phyloP scores from a whole-genome alignment of 2,329 filamentous ascomycete species.

The Dothideomycetes sp. region DNA sequence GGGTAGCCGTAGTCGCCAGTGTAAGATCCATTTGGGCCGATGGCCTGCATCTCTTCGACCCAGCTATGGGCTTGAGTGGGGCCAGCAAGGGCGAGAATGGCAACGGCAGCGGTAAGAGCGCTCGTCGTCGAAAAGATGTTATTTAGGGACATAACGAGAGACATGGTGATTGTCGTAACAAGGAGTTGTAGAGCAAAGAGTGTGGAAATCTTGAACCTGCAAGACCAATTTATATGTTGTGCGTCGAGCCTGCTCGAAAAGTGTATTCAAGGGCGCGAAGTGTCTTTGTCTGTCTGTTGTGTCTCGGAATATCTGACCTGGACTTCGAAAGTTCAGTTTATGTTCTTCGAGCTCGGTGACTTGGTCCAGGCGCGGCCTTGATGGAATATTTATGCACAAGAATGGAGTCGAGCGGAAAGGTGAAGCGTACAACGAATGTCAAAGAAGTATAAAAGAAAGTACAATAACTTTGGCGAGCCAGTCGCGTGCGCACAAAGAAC shows the following conservation, averaged over 20 bases:
- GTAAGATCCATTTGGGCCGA: constrained; percentile 65
- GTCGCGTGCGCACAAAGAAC: neutral
- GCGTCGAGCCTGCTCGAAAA: neutral
- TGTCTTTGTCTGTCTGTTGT: neutral
- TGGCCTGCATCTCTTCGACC: constrained; percentile 64
- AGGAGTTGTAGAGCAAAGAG: neutral
- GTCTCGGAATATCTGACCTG: neutral
- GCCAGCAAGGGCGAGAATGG: constrained; percentile 1
- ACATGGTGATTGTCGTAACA: neutral
- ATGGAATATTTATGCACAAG: neutral
- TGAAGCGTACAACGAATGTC: neutral
- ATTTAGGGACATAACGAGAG: too few species aligned
- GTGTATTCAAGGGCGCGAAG: neutral
- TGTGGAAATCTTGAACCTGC: neutral
- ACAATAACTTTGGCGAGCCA: neutral
- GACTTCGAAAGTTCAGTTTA: too few species aligned
- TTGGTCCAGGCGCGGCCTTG: too few species aligned
- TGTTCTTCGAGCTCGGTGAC: too few species aligned
- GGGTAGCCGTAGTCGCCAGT: constrained; percentile 60
- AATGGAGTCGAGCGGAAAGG: neutral
- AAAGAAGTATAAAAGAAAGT: neutral
- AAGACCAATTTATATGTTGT: neutral
- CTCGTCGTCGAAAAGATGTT: constrained; percentile 6
- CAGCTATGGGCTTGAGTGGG: constrained; percentile 56
- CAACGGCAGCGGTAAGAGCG: neutral